Percentiles rank a stretch among this genome's conserved stretches.
These are phyloP conservation scores for Furcasterigmium sp. DNA, from an alignment of 2,329 filamentous ascomycete species.

Conservation along the genomic window DNA sequence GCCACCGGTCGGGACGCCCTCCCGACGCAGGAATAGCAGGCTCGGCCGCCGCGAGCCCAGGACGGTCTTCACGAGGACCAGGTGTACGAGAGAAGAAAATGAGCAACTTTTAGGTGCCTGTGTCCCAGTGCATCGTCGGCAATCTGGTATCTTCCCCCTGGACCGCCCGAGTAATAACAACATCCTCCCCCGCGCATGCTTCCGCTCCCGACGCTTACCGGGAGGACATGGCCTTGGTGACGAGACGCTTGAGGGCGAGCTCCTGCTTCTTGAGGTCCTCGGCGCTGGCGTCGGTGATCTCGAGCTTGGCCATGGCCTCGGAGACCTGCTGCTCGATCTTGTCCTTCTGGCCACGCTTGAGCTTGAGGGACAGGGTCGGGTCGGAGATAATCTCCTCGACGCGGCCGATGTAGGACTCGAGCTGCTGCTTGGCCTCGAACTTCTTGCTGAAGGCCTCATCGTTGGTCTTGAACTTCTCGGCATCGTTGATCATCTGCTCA, in stretches of 20 bases:
- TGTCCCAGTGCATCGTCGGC: slow-evolving; percentile 13
- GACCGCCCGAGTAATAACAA: slow-evolving; percentile 16
- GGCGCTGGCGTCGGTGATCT: slow-evolving; percentile 84
- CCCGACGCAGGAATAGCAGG: slow-evolving; percentile 10
- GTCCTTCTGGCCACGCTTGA: slow-evolving; percentile 99
- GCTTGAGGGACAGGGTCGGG: slow-evolving; percentile 90
- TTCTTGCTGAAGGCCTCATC: slow-evolving; percentile 99
- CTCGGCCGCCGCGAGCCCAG: slow-evolving; percentile 8
- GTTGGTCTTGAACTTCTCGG: slow-evolving; percentile 96
- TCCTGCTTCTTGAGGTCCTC: slow-evolving; percentile 99
- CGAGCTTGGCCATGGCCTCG: slow-evolving; percentile 95
- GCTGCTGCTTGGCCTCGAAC: slow-evolving; percentile 98
- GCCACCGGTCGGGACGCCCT: slow-evolving; percentile 10
- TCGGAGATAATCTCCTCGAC: slow-evolving; percentile 99
- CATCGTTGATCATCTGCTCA: slow-evolving; percentile 95
- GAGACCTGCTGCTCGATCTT: slow-evolving; percentile 97
- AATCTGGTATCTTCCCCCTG: slow-evolving; percentile 10
- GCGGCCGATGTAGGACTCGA: slow-evolving; percentile 97
- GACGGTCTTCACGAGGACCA: slow-evolving; percentile 7
- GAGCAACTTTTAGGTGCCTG: slow-evolving; percentile 14
- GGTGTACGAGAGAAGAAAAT: slow-evolving; percentile 9
- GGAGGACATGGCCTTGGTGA: slow-evolving; percentile 97
- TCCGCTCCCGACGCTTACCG: slow-evolving; percentile 51
- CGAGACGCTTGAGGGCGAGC: slow-evolving; percentile 91
- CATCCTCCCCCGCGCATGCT: slow-evolving; percentile 8